phyloP scores from a whole-genome alignment of 1,284 basidiomycete species.

The Austroboletus sp. region DNA sequence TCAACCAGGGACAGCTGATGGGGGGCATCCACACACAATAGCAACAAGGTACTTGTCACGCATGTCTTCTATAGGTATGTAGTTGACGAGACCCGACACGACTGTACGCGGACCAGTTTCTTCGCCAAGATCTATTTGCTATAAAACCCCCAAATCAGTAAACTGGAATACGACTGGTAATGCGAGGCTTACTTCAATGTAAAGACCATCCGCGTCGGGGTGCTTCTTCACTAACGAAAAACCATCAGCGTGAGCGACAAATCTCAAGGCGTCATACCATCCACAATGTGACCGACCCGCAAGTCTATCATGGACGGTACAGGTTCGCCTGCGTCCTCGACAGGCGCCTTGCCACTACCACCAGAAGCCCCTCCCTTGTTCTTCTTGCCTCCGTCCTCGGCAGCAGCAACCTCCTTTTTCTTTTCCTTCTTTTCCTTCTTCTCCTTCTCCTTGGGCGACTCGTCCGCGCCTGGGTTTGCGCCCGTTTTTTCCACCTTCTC shows the following conservation, averaged over 20 bases:
- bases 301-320: conserved; percentile 91
- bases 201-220: conserved; percentile 89
- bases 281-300: conserved; percentile 83
- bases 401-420: conserved; percentile 45
- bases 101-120: conserved; percentile 89
- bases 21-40: conserved; percentile 51
- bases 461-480: conserved; percentile 29
- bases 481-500: conserved; percentile 23
- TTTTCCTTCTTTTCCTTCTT: conserved; percentile 39
- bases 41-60: conserved; percentile 78
- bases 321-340: conserved; percentile 68
- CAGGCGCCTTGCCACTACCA: conserved; percentile 37
- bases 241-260: conserved; percentile 2
- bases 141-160: conserved; percentile 1
- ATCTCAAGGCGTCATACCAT: conserved; percentile 51
- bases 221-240: conserved; percentile 72
- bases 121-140: conserved; percentile 94
- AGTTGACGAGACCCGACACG: conserved; percentile 90
- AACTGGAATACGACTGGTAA: not conserved
- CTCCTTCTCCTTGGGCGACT: conserved; percentile 37
- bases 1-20: not conserved
- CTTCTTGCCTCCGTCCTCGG: conserved; percentile 37
- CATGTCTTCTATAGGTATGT: conserved; percentile 92
- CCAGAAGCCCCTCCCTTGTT: conserved; percentile 36
- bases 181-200: conserved; percentile 64